Percentiles rank a stretch among this genome's conserved stretches.
These are phyloP conservation scores for Globisporangium carolinianum DNA, from an alignment of 352 stramenopile genomes.

Conservation along the genomic window DNA sequence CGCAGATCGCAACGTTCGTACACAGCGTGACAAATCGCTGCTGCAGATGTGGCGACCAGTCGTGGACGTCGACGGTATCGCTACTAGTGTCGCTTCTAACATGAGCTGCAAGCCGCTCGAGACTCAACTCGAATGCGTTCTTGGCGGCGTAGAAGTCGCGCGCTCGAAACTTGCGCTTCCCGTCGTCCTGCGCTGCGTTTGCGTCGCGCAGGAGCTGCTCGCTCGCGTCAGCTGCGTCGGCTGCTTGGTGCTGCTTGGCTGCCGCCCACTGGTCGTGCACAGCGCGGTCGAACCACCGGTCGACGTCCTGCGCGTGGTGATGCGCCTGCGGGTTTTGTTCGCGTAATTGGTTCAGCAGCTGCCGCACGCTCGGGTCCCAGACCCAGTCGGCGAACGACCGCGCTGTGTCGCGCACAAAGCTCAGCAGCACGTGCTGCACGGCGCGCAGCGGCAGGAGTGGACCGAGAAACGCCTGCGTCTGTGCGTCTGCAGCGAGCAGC, in stretches of 20 bases:
- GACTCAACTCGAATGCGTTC: constrained; percentile 57
- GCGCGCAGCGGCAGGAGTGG: constrained; percentile 50
- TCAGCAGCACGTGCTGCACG: constrained; percentile 64
- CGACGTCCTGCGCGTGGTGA: constrained; percentile 20
- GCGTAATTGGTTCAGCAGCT: constrained; percentile 45
- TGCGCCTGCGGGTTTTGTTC: constrained; percentile 22
- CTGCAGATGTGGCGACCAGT: constrained; percentile 40
- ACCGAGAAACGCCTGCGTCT: constrained; percentile 47
- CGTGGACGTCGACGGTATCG: constrained; percentile 19
- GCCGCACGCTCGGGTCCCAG: constrained; percentile 55
- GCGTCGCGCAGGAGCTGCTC: constrained; percentile 28
- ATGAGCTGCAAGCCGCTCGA: constrained; percentile 29
- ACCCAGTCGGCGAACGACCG: constrained; percentile 71
- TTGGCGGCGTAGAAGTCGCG: constrained; percentile 57
- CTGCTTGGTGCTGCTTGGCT: neutral
- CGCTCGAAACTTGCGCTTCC: constrained; percentile 57
- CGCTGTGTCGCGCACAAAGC: constrained; percentile 53
- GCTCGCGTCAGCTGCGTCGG: constrained; percentile 5
- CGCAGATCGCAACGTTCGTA: constrained; percentile 72
- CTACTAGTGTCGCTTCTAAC: constrained; percentile 41
- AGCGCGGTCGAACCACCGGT: constrained; percentile 38
- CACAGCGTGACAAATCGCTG: constrained; percentile 59
- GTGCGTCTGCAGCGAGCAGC: constrained; percentile 34
- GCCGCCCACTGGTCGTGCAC: constrained; percentile 16
- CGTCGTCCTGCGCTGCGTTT: constrained; percentile 43